Evolutionary conservation across 1,284 basidiomycete genomes (phyloP).

Genomic region (Porodaedalea pini): DNA sequence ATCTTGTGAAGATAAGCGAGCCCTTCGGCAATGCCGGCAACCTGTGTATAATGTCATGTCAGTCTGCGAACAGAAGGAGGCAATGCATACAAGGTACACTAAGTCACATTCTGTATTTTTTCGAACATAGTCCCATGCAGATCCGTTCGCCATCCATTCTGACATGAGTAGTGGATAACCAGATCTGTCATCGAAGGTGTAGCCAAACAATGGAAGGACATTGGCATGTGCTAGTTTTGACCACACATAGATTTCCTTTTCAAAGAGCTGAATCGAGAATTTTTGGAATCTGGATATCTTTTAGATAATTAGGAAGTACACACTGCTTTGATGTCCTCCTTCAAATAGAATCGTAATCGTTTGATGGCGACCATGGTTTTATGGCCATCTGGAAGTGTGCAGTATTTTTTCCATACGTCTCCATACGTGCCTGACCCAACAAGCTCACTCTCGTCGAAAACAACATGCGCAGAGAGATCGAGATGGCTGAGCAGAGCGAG

Average conservation of each 20-base stretch:
- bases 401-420: neutral
- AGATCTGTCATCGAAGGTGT: neutral
- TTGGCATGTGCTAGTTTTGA: neutral
- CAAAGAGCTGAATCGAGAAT: too few relatives aligned
- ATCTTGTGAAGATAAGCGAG: conserved; percentile 1
- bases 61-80: too few relatives aligned
- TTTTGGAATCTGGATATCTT: too few relatives aligned
- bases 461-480: too few relatives aligned
- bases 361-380: neutral
- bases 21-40: conserved; percentile 3
- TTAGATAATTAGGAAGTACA: neutral
- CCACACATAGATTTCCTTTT: too few relatives aligned
- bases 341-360: conserved; percentile 5
- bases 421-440: neutral
- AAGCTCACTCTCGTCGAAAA: too few relatives aligned
- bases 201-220: neutral
- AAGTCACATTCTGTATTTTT: neutral
- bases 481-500: too few relatives aligned
- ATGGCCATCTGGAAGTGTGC: neutral
- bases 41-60: neutral
- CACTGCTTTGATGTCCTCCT: neutral
- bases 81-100: too few relatives aligned
- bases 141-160: neutral
- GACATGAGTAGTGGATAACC: neutral
- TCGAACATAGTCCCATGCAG: neutral